Evolutionary conservation across 352 stramenopile genomes (phyloP).

Genomic region (Globisporangium parvum): DNA sequence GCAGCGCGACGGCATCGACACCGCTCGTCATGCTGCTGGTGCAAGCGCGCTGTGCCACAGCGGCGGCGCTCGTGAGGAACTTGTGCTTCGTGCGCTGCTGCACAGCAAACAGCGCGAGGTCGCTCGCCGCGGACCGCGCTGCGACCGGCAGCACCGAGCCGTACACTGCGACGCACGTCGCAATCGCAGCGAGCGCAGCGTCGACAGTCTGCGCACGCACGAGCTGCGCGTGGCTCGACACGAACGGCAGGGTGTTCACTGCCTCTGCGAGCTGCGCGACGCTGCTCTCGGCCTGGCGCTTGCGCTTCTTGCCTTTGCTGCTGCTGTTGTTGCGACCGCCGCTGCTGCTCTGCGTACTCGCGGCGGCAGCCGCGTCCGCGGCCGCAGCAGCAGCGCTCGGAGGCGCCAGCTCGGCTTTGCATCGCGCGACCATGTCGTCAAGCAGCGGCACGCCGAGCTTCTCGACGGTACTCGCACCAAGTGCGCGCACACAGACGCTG

Average conservation of each 20-base stretch:
- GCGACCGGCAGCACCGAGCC: conserved; percentile 45
- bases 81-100: conserved; percentile 26
- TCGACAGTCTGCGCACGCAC: conserved; percentile 39
- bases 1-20: conserved; percentile 36
- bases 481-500: conserved; percentile 35
- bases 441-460: conserved; percentile 64
- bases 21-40: conserved; percentile 7
- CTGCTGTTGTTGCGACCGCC: conserved; percentile 10
- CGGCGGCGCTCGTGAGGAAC: conserved; percentile 4
- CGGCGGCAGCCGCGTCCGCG: conserved; percentile 11
- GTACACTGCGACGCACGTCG: conserved; percentile 53
- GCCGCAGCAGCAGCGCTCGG: conserved; percentile 8
- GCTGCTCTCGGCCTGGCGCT: conserved; percentile 45
- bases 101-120: conserved; percentile 37
- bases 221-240: conserved; percentile 46
- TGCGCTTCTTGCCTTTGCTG: conserved; percentile 81
- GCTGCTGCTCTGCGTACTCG: not conserved
- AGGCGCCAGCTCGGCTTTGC: conserved; percentile 39
- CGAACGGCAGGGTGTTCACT: conserved; percentile 29
- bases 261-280: conserved; percentile 41
- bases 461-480: conserved; percentile 67
- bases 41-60: not conserved
- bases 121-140: conserved; percentile 32
- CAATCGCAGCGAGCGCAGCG: conserved; percentile 43
- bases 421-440: conserved; percentile 49